Percentiles rank a stretch among this genome's conserved stretches.
These are phyloP conservation scores for Chimonanthus salicifolius DNA, from an alignment of 164 flowering plant genomes.

Conservation along the genomic window DNA sequence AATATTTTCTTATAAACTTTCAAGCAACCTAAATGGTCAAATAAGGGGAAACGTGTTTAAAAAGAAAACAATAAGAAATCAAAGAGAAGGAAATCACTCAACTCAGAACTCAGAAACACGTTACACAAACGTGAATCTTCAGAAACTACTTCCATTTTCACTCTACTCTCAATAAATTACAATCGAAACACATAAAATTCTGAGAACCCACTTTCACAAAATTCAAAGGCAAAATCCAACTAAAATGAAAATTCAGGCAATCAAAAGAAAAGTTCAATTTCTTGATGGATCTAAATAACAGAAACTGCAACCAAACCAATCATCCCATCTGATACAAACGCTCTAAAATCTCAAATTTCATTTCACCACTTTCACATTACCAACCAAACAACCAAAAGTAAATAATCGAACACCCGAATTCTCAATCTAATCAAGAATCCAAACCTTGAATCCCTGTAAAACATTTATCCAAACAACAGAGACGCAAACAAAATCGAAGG, in stretches of 20 bases:
- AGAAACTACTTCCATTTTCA: too few relatives aligned
- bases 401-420: neutral
- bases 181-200: too few relatives aligned
- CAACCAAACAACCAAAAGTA: conserved; percentile 1
- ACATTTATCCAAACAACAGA: neutral
- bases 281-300: neutral
- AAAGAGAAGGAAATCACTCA: too few relatives aligned
- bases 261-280: neutral
- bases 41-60: too few relatives aligned
- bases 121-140: too few relatives aligned
- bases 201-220: too few relatives aligned
- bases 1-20: too few relatives aligned
- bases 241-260: neutral
- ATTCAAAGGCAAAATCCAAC: neutral
- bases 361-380: neutral
- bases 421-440: neutral
- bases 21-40: too few relatives aligned
- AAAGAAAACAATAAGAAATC: too few relatives aligned
- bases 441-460: neutral
- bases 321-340: neutral
- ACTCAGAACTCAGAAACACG: too few relatives aligned
- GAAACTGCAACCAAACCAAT: neutral
- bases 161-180: too few relatives aligned
- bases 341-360: neutral
- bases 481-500: neutral